Evolutionary conservation across 192 early-diverging fungal species (phyloP), one percentile per base, ranked within the genome.

Genomic region (Backusella parvicylindrica): DNA sequence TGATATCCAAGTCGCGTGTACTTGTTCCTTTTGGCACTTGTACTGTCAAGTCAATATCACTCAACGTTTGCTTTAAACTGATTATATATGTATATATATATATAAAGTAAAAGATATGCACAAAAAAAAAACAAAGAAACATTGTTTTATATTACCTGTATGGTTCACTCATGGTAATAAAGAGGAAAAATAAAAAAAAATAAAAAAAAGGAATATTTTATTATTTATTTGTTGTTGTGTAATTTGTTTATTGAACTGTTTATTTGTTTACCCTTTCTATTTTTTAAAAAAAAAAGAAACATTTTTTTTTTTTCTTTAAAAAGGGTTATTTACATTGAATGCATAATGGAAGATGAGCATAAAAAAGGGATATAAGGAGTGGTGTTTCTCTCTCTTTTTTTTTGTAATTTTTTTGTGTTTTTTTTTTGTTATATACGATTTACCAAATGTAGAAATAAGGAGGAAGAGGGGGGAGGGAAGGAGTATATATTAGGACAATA

Each of bases 31-130:
- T 85, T 33, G 92, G 90, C 9, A 97, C 85, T 13, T 89, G 83
- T 23, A 94, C 77, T 1, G 86, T 84, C 15, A 97, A 64, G 74
- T 93, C 92, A 26, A 97, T 91, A 33, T 97, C 95, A 49, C 83
- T 81, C 71, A 97, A 83, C 5, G 92, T 94, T 80, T 97, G 95
- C 41, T 84, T 89, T 93, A 93, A 96, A 35, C 78, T 81, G 83
- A 75, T n/a, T n/a, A n/a, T n/a, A n/a, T n/a, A n/a, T n/a, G n/a
- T n/a, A n/a, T n/a, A n/a, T n/a, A n/a, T n/a, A n/a, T n/a, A n/a
- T n/a, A n/a, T 16, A 50, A 15, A 40, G 0, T 21, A 4, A 56
- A 21, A 18, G 23, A 66, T 23, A 21, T 50, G 1, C 53, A 60
- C 60, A n/a, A 70, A 65, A 38, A 28, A 38, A 74, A 16, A 11